A percentile compares a stretch with the other conserved stretches of the same genome.
Conservation (phyloP, 2,329 filamentous ascomycete genomes). For the Stachybotrys echinatus region DNA sequence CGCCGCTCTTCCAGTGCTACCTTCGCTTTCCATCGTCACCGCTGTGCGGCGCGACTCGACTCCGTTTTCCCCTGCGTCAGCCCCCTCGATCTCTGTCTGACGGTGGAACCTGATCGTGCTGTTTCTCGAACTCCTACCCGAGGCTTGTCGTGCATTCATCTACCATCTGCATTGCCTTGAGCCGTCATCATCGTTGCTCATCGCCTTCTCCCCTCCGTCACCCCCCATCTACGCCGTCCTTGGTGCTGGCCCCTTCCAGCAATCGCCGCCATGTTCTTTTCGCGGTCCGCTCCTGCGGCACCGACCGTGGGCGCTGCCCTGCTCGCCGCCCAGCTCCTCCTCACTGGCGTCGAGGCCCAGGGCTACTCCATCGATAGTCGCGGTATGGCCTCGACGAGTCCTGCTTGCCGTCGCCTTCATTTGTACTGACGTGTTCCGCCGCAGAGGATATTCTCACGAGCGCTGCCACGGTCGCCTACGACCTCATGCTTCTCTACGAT, state of each 20-base stretch:
- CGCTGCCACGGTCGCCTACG: constrained; percentile 42
- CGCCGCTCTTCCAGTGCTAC: too few relatives aligned
- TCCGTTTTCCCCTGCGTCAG: too few relatives aligned
- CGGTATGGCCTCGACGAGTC: neutral
- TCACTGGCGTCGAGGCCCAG: neutral
- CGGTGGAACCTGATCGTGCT: too few relatives aligned
- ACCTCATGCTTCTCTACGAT: constrained; percentile 45
- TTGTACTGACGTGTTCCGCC: neutral
- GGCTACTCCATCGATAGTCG: neutral
- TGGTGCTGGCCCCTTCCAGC: neutral
- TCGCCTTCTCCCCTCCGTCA: neutral
- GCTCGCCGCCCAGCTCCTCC: neutral
- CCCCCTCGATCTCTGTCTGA: too few relatives aligned
- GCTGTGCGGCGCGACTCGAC: too few relatives aligned
- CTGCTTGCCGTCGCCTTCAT: neutral
- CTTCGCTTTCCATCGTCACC: too few relatives aligned
- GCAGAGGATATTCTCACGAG: constrained; percentile 40
- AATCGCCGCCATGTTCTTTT: neutral
- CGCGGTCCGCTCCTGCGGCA: neutral
- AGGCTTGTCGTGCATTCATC: too few relatives aligned
- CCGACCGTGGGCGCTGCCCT: neutral
- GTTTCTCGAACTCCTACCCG: neutral
- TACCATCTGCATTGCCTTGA: too few relatives aligned
- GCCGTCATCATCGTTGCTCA: too few relatives aligned
- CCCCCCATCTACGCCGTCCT: constrained; percentile 4